A percentile compares a stretch with the other conserved stretches of the same genome.
Evolutionary conservation across 1,284 basidiomycete species (phyloP).

Genomic region (Taiwanofungus camphoratus): DNA sequence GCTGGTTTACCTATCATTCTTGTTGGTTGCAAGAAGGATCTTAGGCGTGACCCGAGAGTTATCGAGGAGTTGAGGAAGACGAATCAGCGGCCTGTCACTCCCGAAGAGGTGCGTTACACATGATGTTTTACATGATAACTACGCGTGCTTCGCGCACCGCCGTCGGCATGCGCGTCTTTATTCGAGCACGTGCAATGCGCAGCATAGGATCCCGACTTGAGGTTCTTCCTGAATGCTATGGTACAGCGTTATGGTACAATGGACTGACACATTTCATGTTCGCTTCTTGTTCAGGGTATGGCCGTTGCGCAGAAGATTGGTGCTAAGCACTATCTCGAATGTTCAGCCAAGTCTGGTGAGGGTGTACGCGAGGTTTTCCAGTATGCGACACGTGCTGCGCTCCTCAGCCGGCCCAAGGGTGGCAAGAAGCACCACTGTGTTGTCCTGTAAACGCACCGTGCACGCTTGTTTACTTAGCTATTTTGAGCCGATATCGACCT

Average conservation of each 20-base stretch:
- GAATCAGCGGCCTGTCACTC: conserved; percentile 55
- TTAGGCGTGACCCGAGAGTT: conserved; percentile 48
- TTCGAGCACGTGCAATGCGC: neutral
- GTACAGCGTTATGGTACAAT: neutral
- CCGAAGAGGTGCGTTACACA: conserved; percentile 41
- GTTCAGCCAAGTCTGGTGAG: conserved; percentile 66
- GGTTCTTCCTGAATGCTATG: neutral
- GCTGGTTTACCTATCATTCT: conserved; percentile 69
- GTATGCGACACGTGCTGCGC: conserved; percentile 63
- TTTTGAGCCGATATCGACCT: conserved; percentile 5
- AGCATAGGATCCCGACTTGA: neutral
- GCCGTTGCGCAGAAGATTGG: conserved; percentile 73
- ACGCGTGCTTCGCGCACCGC: neutral
- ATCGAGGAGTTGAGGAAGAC: conserved; percentile 58
- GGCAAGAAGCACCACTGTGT: conserved; percentile 41
- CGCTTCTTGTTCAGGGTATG: conserved; percentile 42
- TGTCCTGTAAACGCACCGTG: conserved; percentile 39
- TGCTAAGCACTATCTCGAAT: conserved; percentile 70
- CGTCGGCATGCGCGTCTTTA: neutral
- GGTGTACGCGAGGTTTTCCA: conserved; percentile 78
- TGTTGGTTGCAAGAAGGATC: conserved; percentile 75
- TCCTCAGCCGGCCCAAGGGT: conserved; percentile 37
- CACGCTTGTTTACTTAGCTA: conserved; percentile 2
- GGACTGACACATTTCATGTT: conserved; percentile 1
- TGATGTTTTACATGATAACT: neutral